Conservation (phyloP, 1,284 basidiomycete genomes). For the Vanrija pseudolonga region DNA sequence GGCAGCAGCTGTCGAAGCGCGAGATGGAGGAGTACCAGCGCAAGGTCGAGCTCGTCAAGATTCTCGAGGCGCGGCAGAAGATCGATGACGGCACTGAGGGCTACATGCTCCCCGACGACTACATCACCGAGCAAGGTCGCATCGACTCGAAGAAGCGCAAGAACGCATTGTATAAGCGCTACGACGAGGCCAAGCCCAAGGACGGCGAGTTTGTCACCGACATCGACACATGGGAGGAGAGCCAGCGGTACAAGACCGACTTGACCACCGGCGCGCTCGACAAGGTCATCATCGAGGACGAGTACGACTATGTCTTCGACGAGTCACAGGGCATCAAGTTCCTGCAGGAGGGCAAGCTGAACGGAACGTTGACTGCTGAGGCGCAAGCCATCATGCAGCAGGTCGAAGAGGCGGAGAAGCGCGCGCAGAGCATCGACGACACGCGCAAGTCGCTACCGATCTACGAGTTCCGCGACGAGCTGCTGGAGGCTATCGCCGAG, state of each 20-base stretch:
- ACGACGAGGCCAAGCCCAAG: constrained; percentile 70
- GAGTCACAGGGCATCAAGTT: constrained; percentile 96
- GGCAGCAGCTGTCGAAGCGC: constrained; percentile 78
- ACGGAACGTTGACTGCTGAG: constrained; percentile 76
- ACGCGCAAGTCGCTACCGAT: constrained; percentile 89
- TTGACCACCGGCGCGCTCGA: constrained; percentile 87
- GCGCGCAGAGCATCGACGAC: constrained; percentile 82
- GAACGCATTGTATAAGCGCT: constrained; percentile 87
- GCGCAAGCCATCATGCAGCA: constrained; percentile 81
- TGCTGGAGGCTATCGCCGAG: constrained; percentile 82
- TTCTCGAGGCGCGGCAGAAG: constrained; percentile 88
- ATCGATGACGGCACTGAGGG: constrained; percentile 94
- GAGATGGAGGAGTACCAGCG: constrained; percentile 78
- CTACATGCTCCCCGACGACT: constrained; percentile 92
- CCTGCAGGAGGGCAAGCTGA: constrained; percentile 76
- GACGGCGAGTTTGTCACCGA: constrained; percentile 93
- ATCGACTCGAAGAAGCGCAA: constrained; percentile 96
- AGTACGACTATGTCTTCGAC: constrained; percentile 97
- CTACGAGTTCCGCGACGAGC: constrained; percentile 75
- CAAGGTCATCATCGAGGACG: constrained; percentile 67
- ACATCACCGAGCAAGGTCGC: constrained; percentile 97
- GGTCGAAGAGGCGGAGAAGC: constrained; percentile 86
- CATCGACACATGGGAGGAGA: constrained; percentile 92
- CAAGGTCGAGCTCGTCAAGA: constrained; percentile 85
- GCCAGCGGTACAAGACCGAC: constrained; percentile 83